phyloP scores from a whole-genome alignment of 1,284 basidiomycete genomes.

The Sanghuangporus weigelae region DNA sequence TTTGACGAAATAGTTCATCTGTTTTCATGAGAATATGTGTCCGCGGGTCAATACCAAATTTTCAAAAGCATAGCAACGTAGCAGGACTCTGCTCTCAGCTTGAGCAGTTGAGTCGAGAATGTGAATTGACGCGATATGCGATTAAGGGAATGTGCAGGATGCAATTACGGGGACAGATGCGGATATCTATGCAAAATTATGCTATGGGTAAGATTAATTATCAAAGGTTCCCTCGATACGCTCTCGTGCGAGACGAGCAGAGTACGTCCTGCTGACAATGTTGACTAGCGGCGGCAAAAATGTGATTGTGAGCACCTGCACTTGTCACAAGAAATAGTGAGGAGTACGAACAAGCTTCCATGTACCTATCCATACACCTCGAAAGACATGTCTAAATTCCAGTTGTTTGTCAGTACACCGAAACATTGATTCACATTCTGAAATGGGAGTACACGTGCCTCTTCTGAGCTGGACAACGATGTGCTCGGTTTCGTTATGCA shows the following conservation, averaged over 20 bases:
- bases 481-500: constrained; percentile 75
- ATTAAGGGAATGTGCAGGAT: background rate
- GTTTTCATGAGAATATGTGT: too few species aligned
- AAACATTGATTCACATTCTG: background rate
- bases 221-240: constrained; percentile 27
- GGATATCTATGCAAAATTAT: background rate
- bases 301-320: background rate
- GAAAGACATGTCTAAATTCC: constrained; percentile 59
- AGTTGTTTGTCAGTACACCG: background rate
- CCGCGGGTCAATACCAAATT: too few species aligned
- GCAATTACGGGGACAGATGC: background rate
- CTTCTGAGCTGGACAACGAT: constrained; percentile 65
- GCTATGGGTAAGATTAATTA: background rate
- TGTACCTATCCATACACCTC: constrained; percentile 74
- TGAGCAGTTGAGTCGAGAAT: too few species aligned
- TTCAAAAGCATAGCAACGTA: too few species aligned
- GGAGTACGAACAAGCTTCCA: constrained; percentile 72
- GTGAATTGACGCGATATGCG: too few species aligned
- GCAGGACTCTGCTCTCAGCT: too few species aligned
- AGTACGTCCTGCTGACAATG: constrained; percentile 66
- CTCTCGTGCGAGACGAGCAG: constrained; percentile 52
- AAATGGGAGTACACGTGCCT: constrained; percentile 44
- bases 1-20: too few species aligned
- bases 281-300: constrained; percentile 45
- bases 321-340: background rate